phyloP scores from a whole-genome alignment of 495 filamentous ascomycete species.

The Podospora pseudoanserina region DNA sequence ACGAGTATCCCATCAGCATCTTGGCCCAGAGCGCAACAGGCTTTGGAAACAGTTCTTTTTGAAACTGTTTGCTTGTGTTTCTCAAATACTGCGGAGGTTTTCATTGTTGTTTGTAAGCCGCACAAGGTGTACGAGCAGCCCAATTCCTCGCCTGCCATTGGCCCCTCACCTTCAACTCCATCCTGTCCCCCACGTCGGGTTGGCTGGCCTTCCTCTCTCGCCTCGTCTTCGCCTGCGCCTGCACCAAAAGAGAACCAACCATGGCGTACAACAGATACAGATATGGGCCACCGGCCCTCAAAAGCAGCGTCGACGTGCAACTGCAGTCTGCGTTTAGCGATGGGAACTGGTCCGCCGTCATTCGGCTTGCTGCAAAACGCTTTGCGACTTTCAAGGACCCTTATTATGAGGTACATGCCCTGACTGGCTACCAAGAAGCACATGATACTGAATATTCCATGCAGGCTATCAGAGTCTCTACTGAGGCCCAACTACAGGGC shows the following conservation, averaged over 20 bases:
- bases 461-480: conserved; percentile 44
- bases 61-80: neutral
- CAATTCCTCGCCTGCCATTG: neutral
- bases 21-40: no score
- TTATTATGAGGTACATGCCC: conserved; percentile 42
- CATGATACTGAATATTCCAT: conserved; percentile 16
- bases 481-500: conserved; percentile 44
- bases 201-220: neutral
- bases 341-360: conserved; percentile 40
- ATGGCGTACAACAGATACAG: conserved; percentile 14
- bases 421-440: neutral
- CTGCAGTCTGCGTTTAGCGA: conserved; percentile 41
- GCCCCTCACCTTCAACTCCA: conserved; percentile 1
- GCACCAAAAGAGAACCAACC: neutral
- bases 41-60: neutral
- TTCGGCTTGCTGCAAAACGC: conserved; percentile 43
- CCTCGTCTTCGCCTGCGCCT: neutral
- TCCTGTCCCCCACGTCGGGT: neutral
- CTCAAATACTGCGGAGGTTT: neutral
- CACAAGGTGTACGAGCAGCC: neutral
- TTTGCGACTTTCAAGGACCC: conserved; percentile 41
- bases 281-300: conserved; percentile 33
- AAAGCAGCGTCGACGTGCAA: conserved; percentile 36
- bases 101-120: neutral
- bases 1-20: no score